Conservation (phyloP, 345 rosid genomes). For the Firmiana major region DNA sequence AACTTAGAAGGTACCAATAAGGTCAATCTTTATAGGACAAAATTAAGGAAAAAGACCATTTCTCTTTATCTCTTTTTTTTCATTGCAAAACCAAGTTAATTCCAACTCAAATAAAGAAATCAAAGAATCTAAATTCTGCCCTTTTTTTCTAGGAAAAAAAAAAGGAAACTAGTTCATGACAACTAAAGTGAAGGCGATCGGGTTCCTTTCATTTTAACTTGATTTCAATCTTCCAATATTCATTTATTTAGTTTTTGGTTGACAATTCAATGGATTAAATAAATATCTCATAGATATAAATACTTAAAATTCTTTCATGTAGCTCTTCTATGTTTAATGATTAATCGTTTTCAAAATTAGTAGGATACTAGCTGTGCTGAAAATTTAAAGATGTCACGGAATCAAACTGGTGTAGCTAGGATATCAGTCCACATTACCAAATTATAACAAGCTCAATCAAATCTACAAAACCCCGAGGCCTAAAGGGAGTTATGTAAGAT, state of each 20-base stretch:
- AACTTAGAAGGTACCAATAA: not conserved
- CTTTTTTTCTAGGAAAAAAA: not conserved
- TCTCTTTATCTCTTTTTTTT: not conserved
- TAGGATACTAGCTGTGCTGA: constrained; percentile 2
- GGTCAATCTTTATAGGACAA: not conserved
- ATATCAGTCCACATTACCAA: not conserved
- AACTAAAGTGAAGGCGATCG: not conserved
- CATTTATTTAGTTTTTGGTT: not conserved
- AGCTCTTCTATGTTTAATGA: not conserved
- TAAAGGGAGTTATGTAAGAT: not conserved
- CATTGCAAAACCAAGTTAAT: not conserved
- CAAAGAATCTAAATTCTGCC: not conserved
- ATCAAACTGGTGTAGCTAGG: not conserved
- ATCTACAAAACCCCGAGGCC: not conserved
- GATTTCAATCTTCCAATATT: not conserved
- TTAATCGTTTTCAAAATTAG: constrained; percentile 1
- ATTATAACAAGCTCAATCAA: not conserved
- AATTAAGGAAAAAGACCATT: not conserved
- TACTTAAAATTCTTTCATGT: not conserved
- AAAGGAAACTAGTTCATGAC: not conserved
- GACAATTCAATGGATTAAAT: constrained; percentile 8
- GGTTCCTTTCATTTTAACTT: not conserved
- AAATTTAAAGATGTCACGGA: not conserved
- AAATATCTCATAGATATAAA: not conserved
- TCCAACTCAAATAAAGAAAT: not conserved